Evolutionary conservation across 805 yeast species (phyloP), one percentile per base, ranked within the genome.

Genomic region (Jamesozyma jinghongensis): DNA sequence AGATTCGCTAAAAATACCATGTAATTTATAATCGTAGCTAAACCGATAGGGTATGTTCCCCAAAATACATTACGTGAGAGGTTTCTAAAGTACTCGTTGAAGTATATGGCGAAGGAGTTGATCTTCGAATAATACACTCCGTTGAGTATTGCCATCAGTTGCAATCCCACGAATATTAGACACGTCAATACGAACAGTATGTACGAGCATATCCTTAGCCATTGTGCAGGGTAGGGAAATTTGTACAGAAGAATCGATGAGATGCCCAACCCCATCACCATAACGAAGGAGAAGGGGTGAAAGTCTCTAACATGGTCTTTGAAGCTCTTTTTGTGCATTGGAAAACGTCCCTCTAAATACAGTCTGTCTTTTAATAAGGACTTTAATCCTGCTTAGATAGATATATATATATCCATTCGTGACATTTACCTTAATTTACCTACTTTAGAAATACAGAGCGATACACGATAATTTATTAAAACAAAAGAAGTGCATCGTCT

Each of bases 231-330:
- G 52, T 75, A 82, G 0, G 95, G 86, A 56, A 81, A 86, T 27
- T 66, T 57, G 57, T 75, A 72, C 29, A 87, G 65, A 3, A 85
- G 63, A 30, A 73, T 57, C 3, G 84, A 66, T 1, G 85, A 65
- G 31, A 86, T 83, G 1, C 95, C 95, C 3, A 81, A 73, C 2
- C 94, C 95, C 95, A 87, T 87, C n/a, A 79, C 73, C 37, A 77
- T 68, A 19, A 82, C 80, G 61, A 79, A 85, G 70, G 79, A 79
- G 6, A 68, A 67, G 1, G 85, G 83, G 29, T 66, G 63, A 47
- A 69, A 69, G 18, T 49, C 26, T 10, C 26, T 22, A 7, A 22
- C 10, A 6, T 22, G 26, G 6, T 22, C 10, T 10, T 22, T 22
- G 26, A 22, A 7, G 6, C 6, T 22, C 26, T 22, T 22, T 22